These are phyloP conservation scores for Aspergillus fumigatus DNA, from an alignment of 2,329 filamentous ascomycete genomes.

Conservation along the genomic window DNA sequence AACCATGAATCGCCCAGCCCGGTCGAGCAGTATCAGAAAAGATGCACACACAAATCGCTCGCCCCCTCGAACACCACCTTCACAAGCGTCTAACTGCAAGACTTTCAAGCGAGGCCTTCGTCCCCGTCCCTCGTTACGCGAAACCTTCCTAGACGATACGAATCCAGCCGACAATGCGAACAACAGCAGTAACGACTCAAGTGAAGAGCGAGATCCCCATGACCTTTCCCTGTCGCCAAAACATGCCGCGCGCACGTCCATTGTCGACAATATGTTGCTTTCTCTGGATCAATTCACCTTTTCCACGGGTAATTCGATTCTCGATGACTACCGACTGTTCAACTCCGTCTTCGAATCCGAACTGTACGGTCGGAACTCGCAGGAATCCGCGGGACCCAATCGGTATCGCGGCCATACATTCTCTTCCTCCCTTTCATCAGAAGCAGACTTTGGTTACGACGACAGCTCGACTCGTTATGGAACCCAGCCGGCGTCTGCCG, in stretches of 20 bases:
- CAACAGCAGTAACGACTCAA: conserved; percentile 32
- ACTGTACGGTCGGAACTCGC: conserved; percentile 26
- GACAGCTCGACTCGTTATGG: conserved; percentile 39
- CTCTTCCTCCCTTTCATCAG: conserved; percentile 56
- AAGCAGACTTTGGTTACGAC: conserved; percentile 45
- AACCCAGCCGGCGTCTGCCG: conserved; percentile 24
- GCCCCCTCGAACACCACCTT: conserved; percentile 39
- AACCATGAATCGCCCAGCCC: conserved; percentile 12
- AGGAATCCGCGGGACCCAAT: conserved; percentile 27
- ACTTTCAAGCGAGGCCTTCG: conserved; percentile 24
- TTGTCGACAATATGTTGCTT: conserved; percentile 92
- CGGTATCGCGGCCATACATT: conserved; percentile 57
- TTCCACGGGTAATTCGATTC: conserved; percentile 31
- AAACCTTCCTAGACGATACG: conserved; percentile 38
- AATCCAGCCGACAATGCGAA: conserved; percentile 29
- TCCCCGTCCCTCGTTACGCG: conserved; percentile 33
- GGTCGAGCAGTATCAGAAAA: conserved; percentile 17
- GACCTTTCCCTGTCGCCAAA: conserved; percentile 76
- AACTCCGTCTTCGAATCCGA: conserved; percentile 41
- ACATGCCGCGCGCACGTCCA: conserved; percentile 77
- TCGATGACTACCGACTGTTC: conserved; percentile 35
- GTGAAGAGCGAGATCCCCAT: conserved; percentile 52
- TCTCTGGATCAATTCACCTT: conserved; percentile 78
- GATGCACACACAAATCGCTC: conserved; percentile 25
- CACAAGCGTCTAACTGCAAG: conserved; percentile 30